Evolutionary conservation across 345 rosid species (phyloP), one percentile per base, ranked within the genome.

Genomic region (Orychophragmus violaceus): DNA sequence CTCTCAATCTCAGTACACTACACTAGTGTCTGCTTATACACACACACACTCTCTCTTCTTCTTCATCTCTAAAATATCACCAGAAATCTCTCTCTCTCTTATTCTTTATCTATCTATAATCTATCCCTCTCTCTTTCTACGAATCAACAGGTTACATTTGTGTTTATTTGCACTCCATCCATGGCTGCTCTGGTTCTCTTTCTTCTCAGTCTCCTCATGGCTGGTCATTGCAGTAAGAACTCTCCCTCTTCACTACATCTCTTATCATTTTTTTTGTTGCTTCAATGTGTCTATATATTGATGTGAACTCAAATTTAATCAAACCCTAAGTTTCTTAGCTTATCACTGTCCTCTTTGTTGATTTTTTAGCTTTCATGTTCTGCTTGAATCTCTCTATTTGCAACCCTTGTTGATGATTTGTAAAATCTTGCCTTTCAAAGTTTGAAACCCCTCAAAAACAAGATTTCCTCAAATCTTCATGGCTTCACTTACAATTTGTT

Each of bases 211-310:
- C 51, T 86, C 57, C 77, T 85, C 80, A 61, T 86, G 80, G 71
- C 84, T 62, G 84, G 79, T 52, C 79, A 54, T 46, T 81, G 83
- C 23, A 80, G 88, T 84, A 78, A 76, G 74, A 30, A n/a, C 57
- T 8, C 49, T 68, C n/a, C 8, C 45, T 3, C 25, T 51, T 61
- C 50, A n/a, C 14, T 35, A 2, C 49, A 30, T 12, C 5, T 32
- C 39, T 33, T 21, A 30, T 42, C 17, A 28, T 29, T 48, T 48
- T 21, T 3, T 53, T 54, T 2, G 1, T 28, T 5, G 11, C 19
- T 25, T 51, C 8, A 16, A 6, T 16, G 46, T 50, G 36, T 45
- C 18, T 1, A 41, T 21, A n/a, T 1, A 41, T 19, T 17, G 42
- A 23, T n/a, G n/a, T n/a, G n/a, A 64, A 30, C 57, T 10, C 33